Conservation (phyloP, 768 basidiomycete species). For the Ephemerocybe angulata region DNA sequence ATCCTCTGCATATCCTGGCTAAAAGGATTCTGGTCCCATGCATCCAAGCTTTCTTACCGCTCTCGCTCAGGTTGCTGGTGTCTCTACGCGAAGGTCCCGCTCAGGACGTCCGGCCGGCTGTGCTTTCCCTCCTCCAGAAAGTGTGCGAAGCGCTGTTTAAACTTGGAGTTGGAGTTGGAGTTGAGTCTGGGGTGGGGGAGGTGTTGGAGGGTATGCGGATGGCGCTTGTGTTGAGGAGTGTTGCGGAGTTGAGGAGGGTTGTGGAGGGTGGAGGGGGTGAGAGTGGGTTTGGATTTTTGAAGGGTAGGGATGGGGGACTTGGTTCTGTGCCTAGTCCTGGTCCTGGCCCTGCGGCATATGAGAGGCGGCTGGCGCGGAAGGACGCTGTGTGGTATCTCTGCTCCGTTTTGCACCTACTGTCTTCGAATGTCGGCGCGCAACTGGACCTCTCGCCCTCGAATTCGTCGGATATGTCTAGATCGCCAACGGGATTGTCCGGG, state of each 20-base stretch:
- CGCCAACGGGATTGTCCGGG: too few species aligned
- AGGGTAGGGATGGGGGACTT: too few species aligned
- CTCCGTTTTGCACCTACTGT: conserved; percentile 3
- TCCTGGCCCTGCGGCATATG: not conserved
- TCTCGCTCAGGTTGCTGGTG: not conserved
- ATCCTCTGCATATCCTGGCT: not conserved
- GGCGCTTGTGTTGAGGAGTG: conserved; percentile 3
- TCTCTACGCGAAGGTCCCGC: not conserved
- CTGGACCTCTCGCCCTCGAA: too few species aligned
- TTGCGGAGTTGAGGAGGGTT: conserved; percentile 5
- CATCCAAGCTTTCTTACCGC: not conserved
- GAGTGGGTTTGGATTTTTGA: too few species aligned
- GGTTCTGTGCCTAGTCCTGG: too few species aligned
- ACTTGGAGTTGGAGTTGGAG: too few species aligned
- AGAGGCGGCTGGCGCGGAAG: conserved; percentile 4
- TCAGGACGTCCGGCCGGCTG: not conserved
- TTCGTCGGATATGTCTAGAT: too few species aligned
- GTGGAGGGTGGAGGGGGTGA: too few species aligned
- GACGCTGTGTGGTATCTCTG: conserved; percentile 10
- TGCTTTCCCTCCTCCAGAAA: not conserved
- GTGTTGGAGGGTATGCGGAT: conserved; percentile 3
- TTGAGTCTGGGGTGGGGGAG: too few species aligned
- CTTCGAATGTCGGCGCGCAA: not conserved
- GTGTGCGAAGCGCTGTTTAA: not conserved
- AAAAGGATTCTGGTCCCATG: not conserved